Conservation (phyloP, 2,329 filamentous ascomycete species). For the Penicillium rolfsii region DNA sequence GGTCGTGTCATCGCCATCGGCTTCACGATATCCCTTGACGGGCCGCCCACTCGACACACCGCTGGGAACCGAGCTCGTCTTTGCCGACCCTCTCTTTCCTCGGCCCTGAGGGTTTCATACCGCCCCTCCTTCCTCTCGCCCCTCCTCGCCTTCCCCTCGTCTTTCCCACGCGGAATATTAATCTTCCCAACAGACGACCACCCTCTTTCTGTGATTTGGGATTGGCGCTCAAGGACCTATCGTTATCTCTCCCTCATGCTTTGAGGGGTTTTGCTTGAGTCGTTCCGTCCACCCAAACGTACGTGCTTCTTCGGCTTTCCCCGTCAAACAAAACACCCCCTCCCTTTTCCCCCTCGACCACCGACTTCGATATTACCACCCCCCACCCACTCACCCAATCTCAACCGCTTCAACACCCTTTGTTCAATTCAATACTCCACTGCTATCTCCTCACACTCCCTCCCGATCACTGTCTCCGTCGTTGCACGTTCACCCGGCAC, state of each 20-base stretch:
- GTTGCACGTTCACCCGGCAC: conserved; percentile 9
- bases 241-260: conserved; percentile 28
- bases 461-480: neutral
- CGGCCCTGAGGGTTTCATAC: conserved; percentile 18
- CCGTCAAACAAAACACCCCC: conserved; percentile 8
- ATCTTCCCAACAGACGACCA: conserved; percentile 22
- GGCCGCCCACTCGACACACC: conserved; percentile 1
- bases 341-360: conserved; percentile 18
- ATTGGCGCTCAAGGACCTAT: conserved; percentile 24
- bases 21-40: conserved; percentile 14
- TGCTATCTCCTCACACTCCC: neutral
- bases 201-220: conserved; percentile 20
- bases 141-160: conserved; percentile 24
- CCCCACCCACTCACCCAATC: neutral
- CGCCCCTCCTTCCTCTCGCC: conserved; percentile 29
- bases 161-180: conserved; percentile 18
- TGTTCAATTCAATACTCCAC: neutral
- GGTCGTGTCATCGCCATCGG: conserved; percentile 23
- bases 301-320: conserved; percentile 21
- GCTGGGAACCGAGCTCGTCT: conserved; percentile 3
- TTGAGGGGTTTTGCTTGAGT: conserved; percentile 30
- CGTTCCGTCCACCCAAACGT: conserved; percentile 35
- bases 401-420: neutral
- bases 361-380: conserved; percentile 2
- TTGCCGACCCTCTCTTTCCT: conserved; percentile 1